Percentiles rank a stretch among this genome's conserved stretches.
Evolutionary conservation across 1,284 basidiomycete species (phyloP).

Genomic region (Marasmius oreades): DNA sequence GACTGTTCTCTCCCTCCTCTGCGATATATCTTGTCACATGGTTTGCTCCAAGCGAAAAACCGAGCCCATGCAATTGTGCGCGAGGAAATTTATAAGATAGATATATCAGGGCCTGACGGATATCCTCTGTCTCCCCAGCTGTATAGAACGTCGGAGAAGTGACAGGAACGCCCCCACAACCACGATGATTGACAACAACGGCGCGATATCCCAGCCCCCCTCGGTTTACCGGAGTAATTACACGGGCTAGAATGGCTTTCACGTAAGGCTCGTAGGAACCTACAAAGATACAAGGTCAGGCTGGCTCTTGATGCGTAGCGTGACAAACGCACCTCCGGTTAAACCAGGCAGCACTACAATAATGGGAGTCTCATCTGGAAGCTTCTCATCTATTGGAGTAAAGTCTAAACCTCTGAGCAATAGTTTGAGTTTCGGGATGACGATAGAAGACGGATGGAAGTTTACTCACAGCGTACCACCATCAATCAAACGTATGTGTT

Average conservation of each 20-base stretch:
- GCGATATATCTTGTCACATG: conserved; percentile 89
- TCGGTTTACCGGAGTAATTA: conserved; percentile 3
- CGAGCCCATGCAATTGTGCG: conserved; percentile 82
- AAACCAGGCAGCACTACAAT: conserved; percentile 86
- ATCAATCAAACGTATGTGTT: conserved; percentile 36
- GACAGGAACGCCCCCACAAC: conserved; percentile 85
- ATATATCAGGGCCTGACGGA: conserved; percentile 78
- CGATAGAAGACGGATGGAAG: conserved; percentile 1
- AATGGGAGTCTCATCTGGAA: conserved; percentile 70
- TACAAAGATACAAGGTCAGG: conserved; percentile 24
- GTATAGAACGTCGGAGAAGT: conserved; percentile 84
- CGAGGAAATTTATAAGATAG: conserved; percentile 73
- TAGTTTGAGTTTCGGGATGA: conserved; percentile 4
- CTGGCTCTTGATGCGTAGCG: not conserved
- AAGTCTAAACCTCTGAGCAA: conserved; percentile 68
- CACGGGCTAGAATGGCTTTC: conserved; percentile 62
- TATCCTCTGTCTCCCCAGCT: conserved; percentile 81
- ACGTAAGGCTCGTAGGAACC: conserved; percentile 90
- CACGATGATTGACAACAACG: conserved; percentile 67
- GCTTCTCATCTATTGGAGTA: conserved; percentile 52
- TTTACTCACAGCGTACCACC: conserved; percentile 43
- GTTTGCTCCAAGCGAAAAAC: conserved; percentile 93
- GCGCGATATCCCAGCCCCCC: conserved; percentile 15
- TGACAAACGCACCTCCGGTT: conserved; percentile 62
- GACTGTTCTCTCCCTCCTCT: conserved; percentile 75